Conservation (phyloP, 2,329 filamentous ascomycete genomes). For the Didymella lethalis region DNA sequence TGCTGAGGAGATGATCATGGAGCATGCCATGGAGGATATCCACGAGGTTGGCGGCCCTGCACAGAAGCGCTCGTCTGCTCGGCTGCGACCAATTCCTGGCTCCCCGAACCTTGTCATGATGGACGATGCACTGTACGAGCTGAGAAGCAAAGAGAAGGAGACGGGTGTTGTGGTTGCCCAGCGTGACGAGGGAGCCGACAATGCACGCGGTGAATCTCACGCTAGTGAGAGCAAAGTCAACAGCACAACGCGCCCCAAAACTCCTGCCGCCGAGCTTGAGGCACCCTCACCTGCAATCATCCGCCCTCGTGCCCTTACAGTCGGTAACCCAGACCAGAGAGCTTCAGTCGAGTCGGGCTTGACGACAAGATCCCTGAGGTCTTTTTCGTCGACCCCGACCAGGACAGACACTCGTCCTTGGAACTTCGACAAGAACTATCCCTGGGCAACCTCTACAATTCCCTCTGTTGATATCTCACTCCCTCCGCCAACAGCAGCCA, state of each 20-base stretch:
- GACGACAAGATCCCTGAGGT: constrained; percentile 38
- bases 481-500: constrained; percentile 42
- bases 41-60: constrained; percentile 40
- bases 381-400: constrained; percentile 35
- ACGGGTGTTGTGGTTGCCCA: constrained; percentile 10
- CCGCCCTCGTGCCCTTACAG: constrained; percentile 36
- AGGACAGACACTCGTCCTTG: constrained; percentile 54
- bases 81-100: constrained; percentile 46
- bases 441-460: constrained; percentile 52
- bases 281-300: constrained; percentile 34
- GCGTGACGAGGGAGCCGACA: constrained; percentile 16
- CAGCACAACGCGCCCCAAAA: constrained; percentile 27
- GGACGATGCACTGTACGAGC: constrained; percentile 46
- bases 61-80: constrained; percentile 46
- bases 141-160: constrained; percentile 35
- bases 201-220: constrained; percentile 23
- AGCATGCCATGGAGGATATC: constrained; percentile 45
- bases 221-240: constrained; percentile 22
- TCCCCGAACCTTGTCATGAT: constrained; percentile 43
- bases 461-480: constrained; percentile 53
- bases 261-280: constrained; percentile 36
- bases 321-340: constrained; percentile 28
- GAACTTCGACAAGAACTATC: constrained; percentile 59
- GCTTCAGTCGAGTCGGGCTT: constrained; percentile 32
- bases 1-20: constrained; percentile 49